A percentile compares a stretch with the other conserved stretches of the same genome.
phyloP scores from a whole-genome alignment of 805 yeast genomes.

The Grigorovia yakushimaensis region DNA sequence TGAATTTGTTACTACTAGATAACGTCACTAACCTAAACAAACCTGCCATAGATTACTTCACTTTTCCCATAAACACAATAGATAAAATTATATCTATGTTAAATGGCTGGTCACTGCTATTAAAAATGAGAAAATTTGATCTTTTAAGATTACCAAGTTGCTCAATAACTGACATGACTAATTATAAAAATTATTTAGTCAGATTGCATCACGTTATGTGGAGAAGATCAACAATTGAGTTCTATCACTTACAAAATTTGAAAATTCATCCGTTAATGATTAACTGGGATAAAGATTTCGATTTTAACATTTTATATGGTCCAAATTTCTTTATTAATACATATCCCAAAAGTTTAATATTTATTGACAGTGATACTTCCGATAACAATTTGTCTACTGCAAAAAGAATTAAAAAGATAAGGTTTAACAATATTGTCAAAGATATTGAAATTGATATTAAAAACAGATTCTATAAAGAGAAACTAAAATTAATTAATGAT shows the following conservation, averaged over 20 bases:
- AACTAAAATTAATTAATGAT: no score
- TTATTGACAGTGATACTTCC: no score
- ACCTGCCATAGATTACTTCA: conserved; percentile 26
- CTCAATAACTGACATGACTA: conserved; percentile 25
- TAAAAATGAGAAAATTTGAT: conserved; percentile 17
- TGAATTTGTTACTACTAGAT: conserved; percentile 23
- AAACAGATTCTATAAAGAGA: no score
- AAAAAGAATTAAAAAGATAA: no score
- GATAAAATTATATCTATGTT: conserved; percentile 3
- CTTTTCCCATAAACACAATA: conserved; percentile 5
- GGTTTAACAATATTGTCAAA: no score
- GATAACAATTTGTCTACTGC: no score
- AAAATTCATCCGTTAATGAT: conserved; percentile 77
- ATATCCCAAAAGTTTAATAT: no score
- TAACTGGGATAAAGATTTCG: conserved; percentile 92
- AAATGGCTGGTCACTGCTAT: conserved; percentile 13
- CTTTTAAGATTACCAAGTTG: conserved; percentile 26
- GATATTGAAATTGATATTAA: no score
- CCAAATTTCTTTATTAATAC: conserved; percentile 35
- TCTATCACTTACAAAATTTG: conserved; percentile 40
- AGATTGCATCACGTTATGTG: conserved; percentile 78
- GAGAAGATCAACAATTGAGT: conserved; percentile 91
- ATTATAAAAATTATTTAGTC: conserved; percentile 24
- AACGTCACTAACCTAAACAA: conserved; percentile 25
- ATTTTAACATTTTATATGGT: conserved; percentile 93